These are phyloP conservation scores for Desmodesmus armatus DNA, from an alignment of 139 green algal genomes.

Conservation along the genomic window DNA sequence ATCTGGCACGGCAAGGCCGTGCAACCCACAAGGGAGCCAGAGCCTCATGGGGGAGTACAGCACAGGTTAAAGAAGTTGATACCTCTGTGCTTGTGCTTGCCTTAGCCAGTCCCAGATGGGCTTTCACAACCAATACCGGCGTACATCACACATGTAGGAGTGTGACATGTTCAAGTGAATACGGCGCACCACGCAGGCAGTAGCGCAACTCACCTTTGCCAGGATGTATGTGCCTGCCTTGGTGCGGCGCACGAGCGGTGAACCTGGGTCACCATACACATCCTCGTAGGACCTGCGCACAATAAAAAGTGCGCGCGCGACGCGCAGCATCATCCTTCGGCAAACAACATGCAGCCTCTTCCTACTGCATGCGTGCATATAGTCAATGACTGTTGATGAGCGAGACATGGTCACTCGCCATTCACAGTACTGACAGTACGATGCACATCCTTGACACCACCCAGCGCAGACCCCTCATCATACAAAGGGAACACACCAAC, in stretches of 20 bases:
- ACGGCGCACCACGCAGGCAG: background rate
- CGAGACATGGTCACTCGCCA: too few species aligned
- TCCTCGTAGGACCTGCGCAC: slow-evolving; percentile 88
- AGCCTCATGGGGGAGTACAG: background rate
- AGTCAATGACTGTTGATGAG: too few species aligned
- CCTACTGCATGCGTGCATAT: too few species aligned
- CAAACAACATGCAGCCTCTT: background rate
- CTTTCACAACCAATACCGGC: too few species aligned
- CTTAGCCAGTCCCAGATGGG: too few species aligned
- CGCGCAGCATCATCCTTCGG: background rate
- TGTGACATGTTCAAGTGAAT: background rate
- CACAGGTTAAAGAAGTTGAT: background rate
- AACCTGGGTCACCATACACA: slow-evolving; percentile 92
- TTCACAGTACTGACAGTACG: too few species aligned
- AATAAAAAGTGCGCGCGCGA: background rate
- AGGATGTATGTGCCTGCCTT: slow-evolving; percentile 85
- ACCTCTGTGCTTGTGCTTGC: background rate
- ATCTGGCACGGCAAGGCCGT: background rate
- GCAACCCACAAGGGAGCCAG: background rate
- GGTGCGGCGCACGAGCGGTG: slow-evolving; percentile 81
- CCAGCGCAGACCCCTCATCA: too few species aligned
- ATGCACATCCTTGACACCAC: too few species aligned
- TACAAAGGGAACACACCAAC: too few species aligned
- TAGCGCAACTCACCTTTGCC: slow-evolving; percentile 51
- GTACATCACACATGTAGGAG: too few species aligned